phyloP scores from a whole-genome alignment of 192 early-diverging fungal species.

The Podila verticillata region DNA sequence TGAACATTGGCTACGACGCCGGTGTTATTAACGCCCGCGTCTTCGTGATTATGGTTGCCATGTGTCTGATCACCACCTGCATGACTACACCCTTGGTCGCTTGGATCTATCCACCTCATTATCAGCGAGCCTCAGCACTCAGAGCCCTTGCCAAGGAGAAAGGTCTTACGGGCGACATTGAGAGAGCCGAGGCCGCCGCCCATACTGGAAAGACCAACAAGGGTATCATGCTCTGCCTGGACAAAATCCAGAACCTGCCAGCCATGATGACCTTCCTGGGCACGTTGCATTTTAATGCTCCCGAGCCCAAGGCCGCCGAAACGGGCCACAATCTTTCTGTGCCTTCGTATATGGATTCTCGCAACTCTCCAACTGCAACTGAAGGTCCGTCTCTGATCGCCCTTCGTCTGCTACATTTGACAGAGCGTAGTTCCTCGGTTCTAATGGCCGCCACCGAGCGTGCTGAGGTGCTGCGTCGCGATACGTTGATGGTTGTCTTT shows the following conservation, averaged over 20 bases:
- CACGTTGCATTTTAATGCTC: slow-evolving; percentile 29
- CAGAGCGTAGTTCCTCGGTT: slow-evolving; percentile 81
- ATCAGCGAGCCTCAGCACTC: slow-evolving; percentile 56
- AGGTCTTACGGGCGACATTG: slow-evolving; percentile 11
- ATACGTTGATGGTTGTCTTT: slow-evolving; percentile 86
- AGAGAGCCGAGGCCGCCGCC: neutral
- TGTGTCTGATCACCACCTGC: slow-evolving; percentile 83
- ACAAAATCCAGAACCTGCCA: slow-evolving; percentile 54
- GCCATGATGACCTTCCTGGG: slow-evolving; percentile 54
- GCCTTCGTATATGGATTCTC: neutral
- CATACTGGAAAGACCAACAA: slow-evolving; percentile 8
- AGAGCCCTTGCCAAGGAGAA: slow-evolving; percentile 30
- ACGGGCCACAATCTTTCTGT: slow-evolving; percentile 12
- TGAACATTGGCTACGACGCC: slow-evolving; percentile 91
- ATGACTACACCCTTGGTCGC: slow-evolving; percentile 84
- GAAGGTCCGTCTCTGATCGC: slow-evolving; percentile 55
- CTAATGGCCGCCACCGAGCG: slow-evolving; percentile 78
- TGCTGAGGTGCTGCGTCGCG: slow-evolving; percentile 66
- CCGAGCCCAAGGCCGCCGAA: neutral
- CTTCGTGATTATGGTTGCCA: slow-evolving; percentile 64
- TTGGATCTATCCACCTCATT: slow-evolving; percentile 77
- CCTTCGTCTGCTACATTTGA: slow-evolving; percentile 82
- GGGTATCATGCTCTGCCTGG: slow-evolving; percentile 37
- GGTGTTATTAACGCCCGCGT: slow-evolving; percentile 77
- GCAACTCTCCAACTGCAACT: neutral